phyloP scores from a whole-genome alignment of 306 rosid species.

The Dicorynia guianensis region DNA sequence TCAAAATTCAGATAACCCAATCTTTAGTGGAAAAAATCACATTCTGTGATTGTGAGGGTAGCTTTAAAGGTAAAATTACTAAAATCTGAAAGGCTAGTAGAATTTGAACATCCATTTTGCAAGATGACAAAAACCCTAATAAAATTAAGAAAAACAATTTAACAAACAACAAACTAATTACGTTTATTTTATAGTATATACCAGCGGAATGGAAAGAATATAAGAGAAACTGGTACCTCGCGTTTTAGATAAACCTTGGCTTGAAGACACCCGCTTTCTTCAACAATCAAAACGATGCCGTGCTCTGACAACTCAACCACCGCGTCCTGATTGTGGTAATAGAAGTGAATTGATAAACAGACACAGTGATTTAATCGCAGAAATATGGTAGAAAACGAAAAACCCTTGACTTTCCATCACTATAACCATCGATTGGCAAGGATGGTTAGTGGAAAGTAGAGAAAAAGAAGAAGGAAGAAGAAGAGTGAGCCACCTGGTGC shows the following conservation, averaged over 20 bases:
- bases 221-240: conserved; percentile 56
- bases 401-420: conserved; percentile 2
- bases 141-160: neutral
- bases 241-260: conserved; percentile 96
- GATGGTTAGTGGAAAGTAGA: neutral
- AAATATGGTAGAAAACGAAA: neutral
- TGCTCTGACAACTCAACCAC: conserved; percentile 85
- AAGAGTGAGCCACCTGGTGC: conserved; percentile 62
- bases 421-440: neutral
- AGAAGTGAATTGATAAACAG: neutral
- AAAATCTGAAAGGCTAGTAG: too few species aligned
- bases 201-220: neutral
- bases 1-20: neutral
- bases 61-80: too few species aligned
- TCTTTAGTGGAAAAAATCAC: neutral
- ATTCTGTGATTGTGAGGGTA: neutral
- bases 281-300: conserved; percentile 85
- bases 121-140: neutral
- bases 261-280: conserved; percentile 88
- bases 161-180: neutral
- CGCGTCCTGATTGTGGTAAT: conserved; percentile 60
- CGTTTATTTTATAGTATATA: neutral
- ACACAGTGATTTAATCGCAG: neutral
- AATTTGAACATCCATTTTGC: neutral
- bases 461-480: neutral